Base-by-base conservation (phyloP, 192 early-diverging fungal genomes). In the Martensiomyces pterosporus region DNA sequence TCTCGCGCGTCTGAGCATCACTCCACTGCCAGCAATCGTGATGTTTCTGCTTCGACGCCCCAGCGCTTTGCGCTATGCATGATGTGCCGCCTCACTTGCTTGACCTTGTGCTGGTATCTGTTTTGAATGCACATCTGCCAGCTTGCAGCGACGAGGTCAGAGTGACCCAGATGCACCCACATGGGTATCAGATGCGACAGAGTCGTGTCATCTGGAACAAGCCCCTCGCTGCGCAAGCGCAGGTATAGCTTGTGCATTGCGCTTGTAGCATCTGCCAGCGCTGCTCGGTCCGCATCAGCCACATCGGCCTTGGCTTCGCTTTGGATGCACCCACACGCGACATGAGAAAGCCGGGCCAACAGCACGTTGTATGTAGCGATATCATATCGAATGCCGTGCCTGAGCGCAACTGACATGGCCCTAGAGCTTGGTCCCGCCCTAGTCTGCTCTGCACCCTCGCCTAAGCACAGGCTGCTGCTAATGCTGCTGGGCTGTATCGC, bases 291-390 rank as follows among this genome's bases (percentile, higher is more conserved):
- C 4, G 41, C 2, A 8, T 26, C 12, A 29, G 3, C 16, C 12
- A 8, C 8, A 1, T 23, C 25, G 9, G n/a, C 24, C 9, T 34
- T 8, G 15, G 15, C 10, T 24, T 29, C 4, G 33, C 7, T 14
- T 13, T 7, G 21, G 19, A 9, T 32, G 29, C 5, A 8, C 29
- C 36, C 27, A 51, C 19, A 18, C 3, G 49, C 49, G 19, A 38
- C 23, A n/a, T 41, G 53, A 16, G 58, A 56, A 8, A 57, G 18
- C 15, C 35, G 14, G 21, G 59, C 49, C 15, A 69, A 24, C 46
- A 69, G 14, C 13, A 62, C 27, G 18, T 60, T 60, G 27, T 60
- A 68, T 13, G 65, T 60, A 2, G 48, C 41, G 9, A 29, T 39
- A 18, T 60, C 48, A 5, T 60, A 46, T 12, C 17, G 40, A 10